Evolutionary conservation across 805 yeast species (phyloP), one percentile per base, ranked within the genome.

Genomic region (Zygosaccharomyces lentus): DNA sequence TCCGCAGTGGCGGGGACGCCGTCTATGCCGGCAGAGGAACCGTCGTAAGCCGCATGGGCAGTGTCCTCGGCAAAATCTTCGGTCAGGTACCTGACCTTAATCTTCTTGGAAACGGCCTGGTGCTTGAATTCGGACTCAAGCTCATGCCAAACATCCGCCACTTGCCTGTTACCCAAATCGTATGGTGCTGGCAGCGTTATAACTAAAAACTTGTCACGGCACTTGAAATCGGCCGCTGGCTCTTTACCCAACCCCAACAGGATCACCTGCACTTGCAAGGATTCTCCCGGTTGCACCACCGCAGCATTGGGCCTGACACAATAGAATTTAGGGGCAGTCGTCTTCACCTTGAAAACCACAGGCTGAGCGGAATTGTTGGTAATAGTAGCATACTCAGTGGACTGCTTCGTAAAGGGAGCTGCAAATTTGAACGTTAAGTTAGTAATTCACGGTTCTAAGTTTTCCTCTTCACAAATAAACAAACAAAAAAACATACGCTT

Each of bases 261-360:
- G 58, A 88, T 87, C 58, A 93, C 83, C 38, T 90, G 78, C 43
- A 93, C 86, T 45, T 84, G 80, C 43, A 82, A 68, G 19, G 81
- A 66, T 53, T 78, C 77, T 29, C 95, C 93, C 10, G 98, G 90
- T 24, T 73, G 74, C 47, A 93, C 73, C 29, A 84, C 66, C 12
- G 93, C 80, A 49, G 97, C 91, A 67, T 90, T 93, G 52, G 99
- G 99, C 70, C 96, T 84, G 43, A 93, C 98, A 67, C 96, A 87
- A 74, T 90, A 84, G 67, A 87, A 74, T 67, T 87, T 90, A 50
- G 99, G 99, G 8, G 98, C 97, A 6, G 99, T 93, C 37, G 99
- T 91, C 72, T 91, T 93, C 62, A 93, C 97, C 72, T 93, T 93
- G 76, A 88, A 93, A 25, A 96, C 96, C 37, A 82, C 74, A 26